These are phyloP conservation scores for Diophrys sp. DNA, from an alignment of 73 alveolate genomes.

Conservation along the genomic window DNA sequence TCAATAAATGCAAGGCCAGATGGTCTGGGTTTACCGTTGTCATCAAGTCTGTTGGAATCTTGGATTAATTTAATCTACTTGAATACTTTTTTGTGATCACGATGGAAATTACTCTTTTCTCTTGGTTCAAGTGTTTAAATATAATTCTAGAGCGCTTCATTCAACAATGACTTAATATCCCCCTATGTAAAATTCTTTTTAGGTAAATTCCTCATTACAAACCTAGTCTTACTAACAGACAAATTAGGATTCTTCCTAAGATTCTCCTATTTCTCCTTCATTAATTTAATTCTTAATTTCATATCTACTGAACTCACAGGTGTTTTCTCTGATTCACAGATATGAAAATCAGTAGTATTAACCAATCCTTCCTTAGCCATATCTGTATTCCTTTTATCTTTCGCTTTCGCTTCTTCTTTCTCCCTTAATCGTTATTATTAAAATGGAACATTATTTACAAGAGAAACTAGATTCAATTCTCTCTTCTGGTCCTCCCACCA, in stretches of 20 bases:
- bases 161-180: constrained; percentile 32
- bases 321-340: constrained; percentile 14
- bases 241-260: constrained; percentile 33
- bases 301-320: constrained; percentile 33
- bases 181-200: constrained; percentile 28
- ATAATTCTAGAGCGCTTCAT: constrained; percentile 10
- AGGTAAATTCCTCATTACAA: constrained; percentile 40
- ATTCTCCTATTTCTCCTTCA: constrained; percentile 7
- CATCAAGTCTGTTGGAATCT: constrained; percentile 35
- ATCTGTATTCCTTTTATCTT: constrained; percentile 39
- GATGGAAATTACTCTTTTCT: background rate
- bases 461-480: background rate
- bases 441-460: constrained; percentile 20
- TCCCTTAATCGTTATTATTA: constrained; percentile 3
- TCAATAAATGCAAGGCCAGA: constrained; percentile 57
- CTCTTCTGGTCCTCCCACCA: background rate
- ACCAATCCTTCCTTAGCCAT: constrained; percentile 44
- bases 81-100: constrained; percentile 13
- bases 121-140: background rate
- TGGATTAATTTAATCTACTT: constrained; percentile 35
- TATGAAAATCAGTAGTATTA: constrained; percentile 21
- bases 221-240: constrained; percentile 14
- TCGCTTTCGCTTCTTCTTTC: constrained; percentile 16
- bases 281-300: constrained; percentile 29
- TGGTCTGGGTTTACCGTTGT: constrained; percentile 32